These are phyloP conservation scores for Starmera dryadoides DNA, from an alignment of 805 yeast species.

Conservation along the genomic window DNA sequence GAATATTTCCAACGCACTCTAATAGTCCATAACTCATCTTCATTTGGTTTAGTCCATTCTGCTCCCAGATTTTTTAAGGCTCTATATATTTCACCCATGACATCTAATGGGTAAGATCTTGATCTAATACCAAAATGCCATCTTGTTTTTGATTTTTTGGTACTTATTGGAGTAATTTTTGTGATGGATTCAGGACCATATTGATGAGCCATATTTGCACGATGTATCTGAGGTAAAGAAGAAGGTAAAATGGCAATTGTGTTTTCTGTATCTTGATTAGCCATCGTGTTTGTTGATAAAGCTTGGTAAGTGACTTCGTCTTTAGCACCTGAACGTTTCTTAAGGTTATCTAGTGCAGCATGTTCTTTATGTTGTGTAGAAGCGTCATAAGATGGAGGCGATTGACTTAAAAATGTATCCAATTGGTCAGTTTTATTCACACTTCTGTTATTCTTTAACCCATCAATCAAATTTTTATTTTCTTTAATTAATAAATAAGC, in stretches of 20 bases:
- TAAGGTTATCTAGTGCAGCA: not conserved
- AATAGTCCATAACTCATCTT: slow-evolving; percentile 94
- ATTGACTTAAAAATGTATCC: slow-evolving; percentile 52
- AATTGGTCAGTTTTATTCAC: slow-evolving; percentile 33
- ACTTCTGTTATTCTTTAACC: slow-evolving; percentile 43
- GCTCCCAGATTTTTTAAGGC: slow-evolving; percentile 93
- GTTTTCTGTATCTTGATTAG: slow-evolving; percentile 36
- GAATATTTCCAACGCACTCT: slow-evolving; percentile 88
- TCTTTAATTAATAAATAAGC: slow-evolving; percentile 81
- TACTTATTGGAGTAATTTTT: slow-evolving; percentile 46
- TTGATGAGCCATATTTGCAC: slow-evolving; percentile 84
- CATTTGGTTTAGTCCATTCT: slow-evolving; percentile 94
- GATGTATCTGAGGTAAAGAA: slow-evolving; percentile 87
- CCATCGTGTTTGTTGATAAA: slow-evolving; percentile 18
- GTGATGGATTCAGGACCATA: slow-evolving; percentile 39
- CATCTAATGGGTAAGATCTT: slow-evolving; percentile 92
- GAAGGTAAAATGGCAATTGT: slow-evolving; percentile 92
- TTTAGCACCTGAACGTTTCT: slow-evolving; percentile 13
- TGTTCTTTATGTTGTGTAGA: slow-evolving; percentile 5
- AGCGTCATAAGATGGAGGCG: slow-evolving; percentile 45
- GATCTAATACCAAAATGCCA: slow-evolving; percentile 99
- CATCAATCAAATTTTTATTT: slow-evolving; percentile 63
- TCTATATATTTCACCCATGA: slow-evolving; percentile 96
- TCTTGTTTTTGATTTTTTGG: slow-evolving; percentile 85
- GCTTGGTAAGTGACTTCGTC: slow-evolving; percentile 25